Conservation (phyloP, 495 filamentous ascomycete genomes). For the Penicillium atrosanguineum region DNA sequence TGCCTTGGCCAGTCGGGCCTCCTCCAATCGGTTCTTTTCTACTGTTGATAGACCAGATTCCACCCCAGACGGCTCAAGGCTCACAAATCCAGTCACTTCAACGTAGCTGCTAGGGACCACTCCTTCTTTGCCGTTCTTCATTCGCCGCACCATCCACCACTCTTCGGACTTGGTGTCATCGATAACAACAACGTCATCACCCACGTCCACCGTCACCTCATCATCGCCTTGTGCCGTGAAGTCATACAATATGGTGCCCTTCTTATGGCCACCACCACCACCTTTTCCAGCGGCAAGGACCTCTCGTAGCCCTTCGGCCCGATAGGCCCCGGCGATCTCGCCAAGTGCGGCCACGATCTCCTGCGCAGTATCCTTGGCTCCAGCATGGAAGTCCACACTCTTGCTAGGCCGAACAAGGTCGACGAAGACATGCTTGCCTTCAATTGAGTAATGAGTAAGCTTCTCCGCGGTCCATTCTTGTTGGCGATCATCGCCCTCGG, state of each 20-base stretch:
- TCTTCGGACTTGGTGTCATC: conserved; percentile 92
- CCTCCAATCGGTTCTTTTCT: conserved; percentile 81
- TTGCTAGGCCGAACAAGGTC: conserved; percentile 88
- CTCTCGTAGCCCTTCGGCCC: conserved; percentile 81
- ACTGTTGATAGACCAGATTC: conserved; percentile 70
- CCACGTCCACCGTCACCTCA: conserved; percentile 87
- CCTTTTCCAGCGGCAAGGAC: conserved; percentile 76
- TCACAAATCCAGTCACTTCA: conserved; percentile 68
- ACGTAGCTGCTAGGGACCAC: conserved; percentile 98
- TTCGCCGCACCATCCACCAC: conserved; percentile 93
- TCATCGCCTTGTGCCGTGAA: conserved; percentile 96
- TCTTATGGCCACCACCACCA: conserved; percentile 64
- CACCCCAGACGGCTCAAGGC: conserved; percentile 48
- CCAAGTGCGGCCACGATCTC: conserved; percentile 87
- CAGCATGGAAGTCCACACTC: conserved; percentile 94
- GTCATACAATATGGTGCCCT: conserved; percentile 84
- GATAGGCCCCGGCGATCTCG: conserved; percentile 80
- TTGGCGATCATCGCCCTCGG: conserved; percentile 81
- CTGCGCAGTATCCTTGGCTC: conserved; percentile 92
- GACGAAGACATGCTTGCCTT: conserved; percentile 97
- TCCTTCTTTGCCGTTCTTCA: conserved; percentile 92
- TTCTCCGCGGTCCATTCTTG: conserved; percentile 94
- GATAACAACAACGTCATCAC: conserved; percentile 86
- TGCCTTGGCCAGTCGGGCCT: conserved; percentile 74
- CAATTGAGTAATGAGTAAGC: conserved; percentile 90